A percentile compares a stretch with the other conserved stretches of the same genome.
Conservation (phyloP, 441 rosid genomes). For the Erodium moschatum region DNA sequence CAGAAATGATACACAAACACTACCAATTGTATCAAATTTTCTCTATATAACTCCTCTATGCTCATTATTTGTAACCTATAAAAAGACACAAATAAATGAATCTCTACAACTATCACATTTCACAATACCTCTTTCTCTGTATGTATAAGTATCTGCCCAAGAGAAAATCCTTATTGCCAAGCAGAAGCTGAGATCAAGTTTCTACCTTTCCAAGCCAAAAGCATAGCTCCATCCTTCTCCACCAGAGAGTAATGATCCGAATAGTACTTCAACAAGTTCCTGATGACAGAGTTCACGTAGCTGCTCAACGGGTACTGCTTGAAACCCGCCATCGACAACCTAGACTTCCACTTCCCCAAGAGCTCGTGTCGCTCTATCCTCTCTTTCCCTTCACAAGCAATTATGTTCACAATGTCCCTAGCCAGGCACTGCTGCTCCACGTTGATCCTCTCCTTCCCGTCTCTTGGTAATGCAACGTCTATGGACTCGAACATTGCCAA, state of each 20-base stretch:
- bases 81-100: conserved; percentile 1
- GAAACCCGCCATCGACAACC: conserved; percentile 82
- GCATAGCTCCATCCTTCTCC: conserved; percentile 69
- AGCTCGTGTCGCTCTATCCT: conserved; percentile 82
- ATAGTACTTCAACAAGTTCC: conserved; percentile 42
- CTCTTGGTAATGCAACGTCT: conserved; percentile 56
- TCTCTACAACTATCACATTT: conserved; percentile 8
- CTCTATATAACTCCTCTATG: background rate
- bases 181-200: conserved; percentile 66
- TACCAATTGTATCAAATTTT: background rate
- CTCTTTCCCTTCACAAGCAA: conserved; percentile 80
- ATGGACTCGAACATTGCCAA: conserved; percentile 72
- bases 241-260: conserved; percentile 42
- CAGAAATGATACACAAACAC: background rate
- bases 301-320: conserved; percentile 56
- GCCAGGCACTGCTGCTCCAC: conserved; percentile 80
- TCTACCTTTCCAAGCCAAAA: conserved; percentile 74
- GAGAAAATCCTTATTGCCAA: conserved; percentile 34
- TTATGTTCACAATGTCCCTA: conserved; percentile 65
- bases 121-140: background rate
- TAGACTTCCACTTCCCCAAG: conserved; percentile 82
- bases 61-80: background rate
- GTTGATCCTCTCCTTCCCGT: conserved; percentile 49
- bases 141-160: too few relatives aligned
- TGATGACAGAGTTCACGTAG: conserved; percentile 56